Evolutionary conservation across 2,329 filamentous ascomycete species (phyloP).

Genomic region (Pestalotiopsis sp.): DNA sequence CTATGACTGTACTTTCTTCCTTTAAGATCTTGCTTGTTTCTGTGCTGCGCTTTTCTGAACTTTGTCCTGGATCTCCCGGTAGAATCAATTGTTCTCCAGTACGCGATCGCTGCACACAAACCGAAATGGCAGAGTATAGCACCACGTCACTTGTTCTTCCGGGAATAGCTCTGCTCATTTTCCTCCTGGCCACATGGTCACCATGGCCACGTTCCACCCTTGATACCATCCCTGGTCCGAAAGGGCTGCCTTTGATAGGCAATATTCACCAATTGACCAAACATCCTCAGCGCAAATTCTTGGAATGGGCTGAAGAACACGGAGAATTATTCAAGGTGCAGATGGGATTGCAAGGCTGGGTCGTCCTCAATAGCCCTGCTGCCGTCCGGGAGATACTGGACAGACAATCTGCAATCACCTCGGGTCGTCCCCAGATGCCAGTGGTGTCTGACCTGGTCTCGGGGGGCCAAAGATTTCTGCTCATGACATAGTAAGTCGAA

Average conservation of each 20-base stretch:
- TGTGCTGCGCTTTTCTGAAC: background rate
- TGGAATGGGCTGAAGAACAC: background rate
- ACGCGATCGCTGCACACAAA: background rate
- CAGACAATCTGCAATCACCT: conserved; percentile 3
- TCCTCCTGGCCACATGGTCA: background rate
- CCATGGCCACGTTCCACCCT: background rate
- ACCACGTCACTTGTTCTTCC: background rate
- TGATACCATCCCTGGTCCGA: background rate
- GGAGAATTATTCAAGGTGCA: conserved; percentile 3
- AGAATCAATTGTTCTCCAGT: background rate
- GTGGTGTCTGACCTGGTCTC: background rate
- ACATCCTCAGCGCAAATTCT: background rate
- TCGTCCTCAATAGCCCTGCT: background rate
- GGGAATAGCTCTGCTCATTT: background rate
- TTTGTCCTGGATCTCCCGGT: background rate
- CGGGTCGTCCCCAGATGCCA: background rate
- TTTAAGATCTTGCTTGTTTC: too few relatives aligned
- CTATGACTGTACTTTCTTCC: background rate
- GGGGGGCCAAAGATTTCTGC: background rate
- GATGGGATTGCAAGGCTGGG: background rate
- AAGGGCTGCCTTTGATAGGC: conserved; percentile 5
- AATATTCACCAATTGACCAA: background rate
- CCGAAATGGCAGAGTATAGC: background rate
- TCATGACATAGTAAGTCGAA: background rate
- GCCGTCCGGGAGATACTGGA: background rate